Evolutionary conservation across 106 monocot species (phyloP).

Genomic region (Acorus calamus): DNA sequence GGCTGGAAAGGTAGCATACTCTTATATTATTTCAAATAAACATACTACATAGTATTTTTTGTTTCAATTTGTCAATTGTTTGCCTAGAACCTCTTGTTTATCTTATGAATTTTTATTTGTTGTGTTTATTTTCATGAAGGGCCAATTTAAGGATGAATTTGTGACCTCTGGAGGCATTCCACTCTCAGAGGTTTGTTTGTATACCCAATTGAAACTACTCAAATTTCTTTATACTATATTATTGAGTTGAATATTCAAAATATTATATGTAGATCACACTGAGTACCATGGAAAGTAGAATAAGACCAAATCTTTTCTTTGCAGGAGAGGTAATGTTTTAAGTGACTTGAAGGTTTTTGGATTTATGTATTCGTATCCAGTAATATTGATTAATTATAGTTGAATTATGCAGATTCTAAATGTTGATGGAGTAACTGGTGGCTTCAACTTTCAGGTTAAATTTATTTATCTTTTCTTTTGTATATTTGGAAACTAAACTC

Average conservation of each 20-base stretch:
- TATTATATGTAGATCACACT: conserved; percentile 52
- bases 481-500: not conserved
- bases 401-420: conserved; percentile 59
- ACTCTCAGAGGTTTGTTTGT: conserved; percentile 65
- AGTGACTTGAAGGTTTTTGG: not conserved
- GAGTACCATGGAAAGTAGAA: conserved; percentile 83
- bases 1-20: conserved; percentile 50
- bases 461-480: not conserved
- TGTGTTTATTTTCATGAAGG: conserved; percentile 29
- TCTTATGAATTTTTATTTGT: not conserved
- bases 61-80: too few relatives aligned
- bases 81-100: too few relatives aligned
- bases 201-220: not conserved
- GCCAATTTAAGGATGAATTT: conserved; percentile 99
- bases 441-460: conserved; percentile 86
- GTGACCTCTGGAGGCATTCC: conserved; percentile 97
- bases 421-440: conserved; percentile 90
- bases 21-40: too few relatives aligned
- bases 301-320: conserved; percentile 63
- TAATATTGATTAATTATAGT: not conserved
- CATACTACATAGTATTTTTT: too few relatives aligned
- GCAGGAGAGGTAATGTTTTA: conserved; percentile 72
- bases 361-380: not conserved
- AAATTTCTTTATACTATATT: not conserved
- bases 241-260: conserved; percentile 6